Conservation (phyloP, 2,329 filamentous ascomycete species). For the Ophiostoma triangulosporum region DNA sequence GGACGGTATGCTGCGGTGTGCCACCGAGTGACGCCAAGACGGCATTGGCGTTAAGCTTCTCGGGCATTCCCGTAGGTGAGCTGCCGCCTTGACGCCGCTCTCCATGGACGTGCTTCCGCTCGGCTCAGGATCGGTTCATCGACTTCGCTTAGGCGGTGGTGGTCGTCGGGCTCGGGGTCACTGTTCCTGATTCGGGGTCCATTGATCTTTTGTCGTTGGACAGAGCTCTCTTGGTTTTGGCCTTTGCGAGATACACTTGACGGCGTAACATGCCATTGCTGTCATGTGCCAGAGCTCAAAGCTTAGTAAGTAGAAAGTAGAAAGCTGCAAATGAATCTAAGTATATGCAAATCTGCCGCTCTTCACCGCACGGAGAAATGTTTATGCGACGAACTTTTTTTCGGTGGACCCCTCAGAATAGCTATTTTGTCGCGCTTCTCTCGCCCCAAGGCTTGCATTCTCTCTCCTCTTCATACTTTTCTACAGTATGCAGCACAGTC, state of each 20-base stretch:
- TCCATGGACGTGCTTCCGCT: not conserved
- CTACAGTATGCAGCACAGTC: not conserved
- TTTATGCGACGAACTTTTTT: conserved; percentile 4
- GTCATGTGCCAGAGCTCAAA: too few relatives aligned
- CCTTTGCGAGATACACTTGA: too few relatives aligned
- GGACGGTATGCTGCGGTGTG: not conserved
- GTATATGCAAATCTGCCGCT: not conserved
- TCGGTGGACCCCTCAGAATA: not conserved
- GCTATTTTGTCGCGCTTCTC: conserved; percentile 1
- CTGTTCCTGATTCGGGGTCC: too few relatives aligned
- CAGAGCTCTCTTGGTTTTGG: too few relatives aligned
- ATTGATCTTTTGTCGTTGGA: too few relatives aligned
- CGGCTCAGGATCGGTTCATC: not conserved
- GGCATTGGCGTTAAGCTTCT: not conserved
- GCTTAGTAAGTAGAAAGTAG: too few relatives aligned
- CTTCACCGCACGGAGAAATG: conserved; percentile 3
- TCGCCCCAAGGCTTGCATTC: not conserved
- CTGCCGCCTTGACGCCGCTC: not conserved
- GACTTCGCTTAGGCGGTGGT: not conserved
- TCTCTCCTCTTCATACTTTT: not conserved
- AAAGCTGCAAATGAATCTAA: too few relatives aligned
- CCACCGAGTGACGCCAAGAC: not conserved
- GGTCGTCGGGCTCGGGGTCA: not conserved
- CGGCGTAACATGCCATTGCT: too few relatives aligned
- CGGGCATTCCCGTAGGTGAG: not conserved